phyloP scores from a whole-genome alignment of 805 yeast genomes.

The Suhomyces kilbournensis region DNA sequence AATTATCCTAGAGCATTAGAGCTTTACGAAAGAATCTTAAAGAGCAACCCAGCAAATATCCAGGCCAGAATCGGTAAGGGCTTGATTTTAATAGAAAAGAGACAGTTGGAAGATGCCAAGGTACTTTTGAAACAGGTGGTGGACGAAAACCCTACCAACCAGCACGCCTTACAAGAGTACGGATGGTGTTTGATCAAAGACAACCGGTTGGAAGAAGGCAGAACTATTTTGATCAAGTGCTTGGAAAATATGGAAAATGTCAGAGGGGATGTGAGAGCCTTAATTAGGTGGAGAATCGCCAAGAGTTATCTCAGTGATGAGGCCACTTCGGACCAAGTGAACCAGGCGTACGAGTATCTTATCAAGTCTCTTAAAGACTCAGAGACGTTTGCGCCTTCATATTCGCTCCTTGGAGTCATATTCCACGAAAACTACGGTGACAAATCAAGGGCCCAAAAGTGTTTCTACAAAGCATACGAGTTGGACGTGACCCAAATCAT shows the following conservation, averaged over 20 bases:
- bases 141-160: conserved; percentile 46
- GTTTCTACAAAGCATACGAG: conserved; percentile 88
- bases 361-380: conserved; percentile 61
- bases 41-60: conserved; percentile 36
- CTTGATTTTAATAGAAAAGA: conserved; percentile 65
- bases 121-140: conserved; percentile 51
- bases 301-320: conserved; percentile 47
- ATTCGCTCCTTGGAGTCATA: conserved; percentile 75
- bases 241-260: conserved; percentile 43
- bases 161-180: conserved; percentile 61
- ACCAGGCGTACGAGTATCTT: conserved; percentile 55
- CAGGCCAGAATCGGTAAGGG: conserved; percentile 82
- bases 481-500: conserved; percentile 69
- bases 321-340: conserved; percentile 20
- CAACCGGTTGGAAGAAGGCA: conserved; percentile 50
- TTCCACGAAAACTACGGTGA: conserved; percentile 61
- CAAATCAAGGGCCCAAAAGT: conserved; percentile 68
- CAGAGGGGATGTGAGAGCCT: conserved; percentile 56
- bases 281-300: conserved; percentile 71
- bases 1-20: conserved; percentile 72
- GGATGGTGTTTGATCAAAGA: conserved; percentile 75
- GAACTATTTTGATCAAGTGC: conserved; percentile 46
- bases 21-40: conserved; percentile 62
- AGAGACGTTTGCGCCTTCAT: conserved; percentile 72
- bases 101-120: conserved; percentile 54